Evolutionary conservation across 306 rosid genomes (phyloP), one percentile per base, ranked within the genome.

Genomic region (Fagus sylvatica): DNA sequence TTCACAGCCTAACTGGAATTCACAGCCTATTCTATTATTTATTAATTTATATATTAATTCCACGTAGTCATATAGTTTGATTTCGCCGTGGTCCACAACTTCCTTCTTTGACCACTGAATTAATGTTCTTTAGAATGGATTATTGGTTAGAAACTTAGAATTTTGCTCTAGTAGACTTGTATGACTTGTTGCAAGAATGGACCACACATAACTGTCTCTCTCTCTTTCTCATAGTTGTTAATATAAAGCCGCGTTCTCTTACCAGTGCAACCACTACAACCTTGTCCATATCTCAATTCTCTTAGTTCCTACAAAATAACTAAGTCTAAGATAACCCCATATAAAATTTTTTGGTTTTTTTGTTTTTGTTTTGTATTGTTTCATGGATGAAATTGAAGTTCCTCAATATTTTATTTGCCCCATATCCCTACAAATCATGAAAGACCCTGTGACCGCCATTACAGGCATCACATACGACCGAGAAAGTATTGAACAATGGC

Each of bases 381-480:
- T 42, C 69, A 92, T 92, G 95, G 96, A 89, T 12, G 95, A 88
- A 12, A 81, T 90, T 53, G 97, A 91, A 61, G 82, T 91, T 59
- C 97, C 97, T 76, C 80, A 84, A 19, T 92, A 80, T 62, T 92
- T 90, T 74, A 74, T 83, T 2, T 92, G 97, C 74, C 97, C 96
- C 2, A 89, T 92, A 8, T 90, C 96, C 36, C 90, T 92, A 0
- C 91, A 88, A 75, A 88, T 92, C 54, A 92, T 92, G 97, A 80
- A 79, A 48, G 97, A 92, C 46, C 97, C 97, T 1, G 97, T 92
- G 6, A 92, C 93, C 0, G 84, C 85, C 36, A 69, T 82, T 60
- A 85, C 97, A 7, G 97, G 97, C n/a, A 92, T 92, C 59, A 90
- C 97, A 8, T 92, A 92, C 39, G 93, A 92, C 30, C 51, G 97